Base-by-base conservation (phyloP, 2,329 filamentous ascomycete genomes). In the Ceratocystis destructans region DNA sequence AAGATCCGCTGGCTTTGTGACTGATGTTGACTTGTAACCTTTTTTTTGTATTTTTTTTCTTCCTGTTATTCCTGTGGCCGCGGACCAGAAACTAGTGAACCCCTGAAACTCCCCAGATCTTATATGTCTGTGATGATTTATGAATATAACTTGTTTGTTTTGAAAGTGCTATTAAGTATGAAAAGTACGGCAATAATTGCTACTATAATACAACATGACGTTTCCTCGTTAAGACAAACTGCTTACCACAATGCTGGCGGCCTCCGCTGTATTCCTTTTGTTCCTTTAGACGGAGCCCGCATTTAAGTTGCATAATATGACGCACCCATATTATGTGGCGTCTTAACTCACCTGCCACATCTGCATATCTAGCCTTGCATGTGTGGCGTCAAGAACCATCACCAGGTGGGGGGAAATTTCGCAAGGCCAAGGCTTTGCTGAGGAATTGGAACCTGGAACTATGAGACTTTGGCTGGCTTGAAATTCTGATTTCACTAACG, bases 101-200 rank as follows among this genome's bases (percentile, higher is more conserved):
- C n/a, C 25, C 3, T 28, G 61, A 65, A 48, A 61, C 33, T 41
- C 37, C 53, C 22, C 64, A 61, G 50, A 46, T 65, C 46, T 59
- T n/a, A 65, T 37, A 53, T 57, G 41, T 45, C 41, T 59, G 28
- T 65, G 44, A 65, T 48, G 64, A 65, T 28, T 65, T 65, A 65
- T 61, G 64, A 65, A 61, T 61, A 46, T 31, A 46, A 22, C 28
- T 22, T 28, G 6, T 46, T 46, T 57, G 4, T 46, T 59, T 48
- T 15, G 53, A 64, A 37, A 22, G 3, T 46, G 25, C 41, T 44
- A 28, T 48, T 8, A 15, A 20, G 17, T 4, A 33, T 64, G 5
- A 28, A n/a, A 41, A 41, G 1, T 10, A 12, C 15, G 3, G 1
- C 37, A 41, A 41, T 8, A 41, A 15, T 41, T 41, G 37, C 37